phyloP scores from a whole-genome alignment of 768 basidiomycete species.

The Russula compacta region DNA sequence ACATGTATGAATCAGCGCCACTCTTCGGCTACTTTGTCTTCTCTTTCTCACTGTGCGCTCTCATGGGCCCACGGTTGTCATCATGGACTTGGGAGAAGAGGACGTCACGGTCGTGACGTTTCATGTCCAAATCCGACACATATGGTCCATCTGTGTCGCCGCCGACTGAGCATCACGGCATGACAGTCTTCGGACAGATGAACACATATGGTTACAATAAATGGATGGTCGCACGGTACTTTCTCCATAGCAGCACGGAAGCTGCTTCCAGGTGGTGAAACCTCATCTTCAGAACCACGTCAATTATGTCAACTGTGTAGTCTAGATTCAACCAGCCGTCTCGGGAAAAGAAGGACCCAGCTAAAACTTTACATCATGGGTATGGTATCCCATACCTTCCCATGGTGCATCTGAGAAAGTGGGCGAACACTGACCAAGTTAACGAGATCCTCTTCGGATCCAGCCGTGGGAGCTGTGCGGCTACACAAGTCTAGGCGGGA shows the following conservation, averaged over 20 bases:
- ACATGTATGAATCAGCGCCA: conserved; percentile 9
- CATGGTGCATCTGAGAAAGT: background rate
- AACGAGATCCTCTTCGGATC: background rate
- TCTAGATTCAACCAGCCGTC: background rate
- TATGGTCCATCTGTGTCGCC: background rate
- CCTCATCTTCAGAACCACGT: conserved; percentile 5
- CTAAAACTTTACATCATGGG: background rate
- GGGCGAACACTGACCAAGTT: background rate
- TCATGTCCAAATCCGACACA: conserved; percentile 6
- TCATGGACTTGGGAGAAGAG: background rate
- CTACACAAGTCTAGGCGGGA: background rate
- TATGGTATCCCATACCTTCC: background rate
- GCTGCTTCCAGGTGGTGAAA: conserved; percentile 2
- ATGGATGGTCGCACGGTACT: conserved; percentile 3
- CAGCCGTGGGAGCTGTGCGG: conserved; percentile 1
- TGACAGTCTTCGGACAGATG: conserved; percentile 6
- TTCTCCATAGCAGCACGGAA: conserved; percentile 7
- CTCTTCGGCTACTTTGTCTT: conserved; percentile 6
- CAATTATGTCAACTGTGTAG: conserved; percentile 6
- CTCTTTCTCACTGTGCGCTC: conserved; percentile 12
- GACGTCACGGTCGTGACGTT: conserved; percentile 8
- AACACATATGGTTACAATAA: conserved; percentile 1
- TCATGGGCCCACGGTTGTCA: conserved; percentile 11
- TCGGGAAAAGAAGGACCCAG: conserved; percentile 2
- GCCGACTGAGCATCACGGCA: conserved; percentile 8